A percentile compares a stretch with the other conserved stretches of the same genome.
Conservation (phyloP, 1,284 basidiomycete genomes). For the Vanrija sp. region DNA sequence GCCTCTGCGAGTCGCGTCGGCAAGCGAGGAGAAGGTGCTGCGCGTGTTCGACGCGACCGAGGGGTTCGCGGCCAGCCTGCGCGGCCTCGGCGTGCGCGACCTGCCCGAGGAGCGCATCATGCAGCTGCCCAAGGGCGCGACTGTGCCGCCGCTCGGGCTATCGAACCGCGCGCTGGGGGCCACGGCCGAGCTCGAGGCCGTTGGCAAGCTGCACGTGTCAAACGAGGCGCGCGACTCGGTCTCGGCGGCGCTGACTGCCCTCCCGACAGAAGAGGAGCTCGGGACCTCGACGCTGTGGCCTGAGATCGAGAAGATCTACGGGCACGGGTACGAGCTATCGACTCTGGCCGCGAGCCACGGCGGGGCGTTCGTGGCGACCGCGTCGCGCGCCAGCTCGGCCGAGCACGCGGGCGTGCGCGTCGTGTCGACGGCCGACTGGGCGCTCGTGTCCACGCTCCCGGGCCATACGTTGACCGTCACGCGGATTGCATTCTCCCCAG, state of each 20-base stretch:
- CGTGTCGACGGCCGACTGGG: slow-evolving; percentile 68
- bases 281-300: slow-evolving; percentile 90
- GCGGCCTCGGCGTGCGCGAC: slow-evolving; percentile 46
- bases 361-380: slow-evolving; percentile 74
- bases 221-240: slow-evolving; percentile 46
- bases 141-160: slow-evolving; percentile 69
- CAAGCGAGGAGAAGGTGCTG: slow-evolving; percentile 88
- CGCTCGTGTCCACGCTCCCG: slow-evolving; percentile 54
- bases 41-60: slow-evolving; percentile 84
- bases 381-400: slow-evolving; percentile 79
- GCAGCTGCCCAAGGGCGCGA: slow-evolving; percentile 55
- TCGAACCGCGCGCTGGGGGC: slow-evolving; percentile 76
- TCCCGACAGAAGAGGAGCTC: slow-evolving; percentile 60
- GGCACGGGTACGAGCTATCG: slow-evolving; percentile 92
- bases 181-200: slow-evolving; percentile 24
- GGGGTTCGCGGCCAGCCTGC: slow-evolving; percentile 65
- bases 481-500: slow-evolving; percentile 78
- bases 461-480: slow-evolving; percentile 91
- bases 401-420: slow-evolving; percentile 88
- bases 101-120: background rate
- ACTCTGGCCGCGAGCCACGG: slow-evolving; percentile 68
- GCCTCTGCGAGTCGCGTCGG: slow-evolving; percentile 72
- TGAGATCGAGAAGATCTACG: slow-evolving; percentile 94
- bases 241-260: slow-evolving; percentile 40
- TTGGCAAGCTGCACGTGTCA: slow-evolving; percentile 27